Base-by-base conservation (phyloP, 2,329 filamentous ascomycete genomes). In the Graphilbum sp. region DNA sequence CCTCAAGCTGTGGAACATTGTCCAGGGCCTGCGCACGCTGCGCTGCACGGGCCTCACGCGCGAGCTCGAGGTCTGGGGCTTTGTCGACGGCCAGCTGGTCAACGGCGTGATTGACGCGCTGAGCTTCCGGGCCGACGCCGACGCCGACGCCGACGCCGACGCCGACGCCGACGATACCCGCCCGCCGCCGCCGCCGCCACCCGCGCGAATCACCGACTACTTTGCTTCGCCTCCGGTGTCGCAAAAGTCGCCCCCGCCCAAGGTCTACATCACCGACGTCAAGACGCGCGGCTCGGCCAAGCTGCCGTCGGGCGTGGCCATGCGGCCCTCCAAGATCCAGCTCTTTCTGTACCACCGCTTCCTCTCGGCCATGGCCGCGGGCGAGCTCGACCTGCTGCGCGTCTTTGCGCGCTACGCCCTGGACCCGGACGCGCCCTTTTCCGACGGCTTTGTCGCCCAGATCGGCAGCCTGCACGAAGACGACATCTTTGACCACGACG, bases 31-130 rank as follows among this genome's bases (percentile, higher is more conserved):
- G 36, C 72, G 82, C 16, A 84, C 76, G 2, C 59, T 88, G 38
- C 66, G 78, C 5, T 71, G 80, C 12, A 76, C 67, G 2, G 82
- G 83, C 4, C 61, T 79, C 41, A 86, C 83, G 3, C 65, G 83
- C 16, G 82, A 88, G 55, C 54, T 88, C 20, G 79, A 86, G 49
- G 67, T 96, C 4, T 95, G 88, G 85, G 90, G 88, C 0, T 60
- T 80, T 12, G 55, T 95, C 2, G 76, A 90, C 41, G 33, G 30
- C 2, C 72, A 92, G 48, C 63, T 95, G 18, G 75, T 96, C 42
- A 90, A 83, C 48, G 90, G 90, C 2, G 63, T 96, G 36, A 92
- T 98, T 45, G 90, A 98, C 52, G 76, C 87, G 48, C 58, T 96
- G 15, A 85, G 76, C 39, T 80, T 80, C 49, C 64, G 74, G 17